Conservation (phyloP, 805 yeast genomes). For the Wickerhamiella azyma region DNA sequence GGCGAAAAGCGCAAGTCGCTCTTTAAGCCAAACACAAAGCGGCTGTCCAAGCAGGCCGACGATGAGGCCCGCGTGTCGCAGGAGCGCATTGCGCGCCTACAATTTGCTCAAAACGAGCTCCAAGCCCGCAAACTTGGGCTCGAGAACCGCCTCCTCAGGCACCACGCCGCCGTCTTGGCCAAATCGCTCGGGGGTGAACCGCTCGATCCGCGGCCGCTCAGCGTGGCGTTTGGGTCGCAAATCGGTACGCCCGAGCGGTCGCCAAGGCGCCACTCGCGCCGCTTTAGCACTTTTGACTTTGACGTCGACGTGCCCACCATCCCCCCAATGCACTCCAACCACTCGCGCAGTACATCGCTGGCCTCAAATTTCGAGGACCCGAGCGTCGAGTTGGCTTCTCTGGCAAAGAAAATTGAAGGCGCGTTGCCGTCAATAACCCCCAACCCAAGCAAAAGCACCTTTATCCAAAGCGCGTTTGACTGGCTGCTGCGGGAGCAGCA, state of each 20-base stretch:
- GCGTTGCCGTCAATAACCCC: slow-evolving; percentile 14
- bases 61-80: slow-evolving; percentile 16
- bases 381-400: slow-evolving; percentile 9
- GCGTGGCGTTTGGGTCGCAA: slow-evolving; percentile 6
- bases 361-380: neutral
- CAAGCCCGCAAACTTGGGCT: slow-evolving; percentile 10
- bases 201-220: slow-evolving; percentile 12
- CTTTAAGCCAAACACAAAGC: slow-evolving; percentile 7
- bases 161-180: slow-evolving; percentile 19
- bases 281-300: neutral
- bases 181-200: slow-evolving; percentile 14
- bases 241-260: slow-evolving; percentile 2
- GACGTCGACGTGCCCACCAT: neutral
- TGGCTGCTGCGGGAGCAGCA: slow-evolving; percentile 12
- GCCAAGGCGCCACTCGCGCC: slow-evolving; percentile 1
- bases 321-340: slow-evolving; percentile 2
- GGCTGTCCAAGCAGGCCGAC: slow-evolving; percentile 19
- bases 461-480: slow-evolving; percentile 13
- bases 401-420: slow-evolving; percentile 10
- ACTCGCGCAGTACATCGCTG: slow-evolving; percentile 1
- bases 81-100: slow-evolving; percentile 14
- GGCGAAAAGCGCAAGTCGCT: slow-evolving; percentile 3
- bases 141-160: slow-evolving; percentile 14
- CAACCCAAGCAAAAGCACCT: slow-evolving; percentile 12
- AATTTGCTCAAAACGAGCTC: slow-evolving; percentile 10